Evolutionary conservation across 2,329 filamentous ascomycete species (phyloP).

Genomic region (Aureobasidium sp.): DNA sequence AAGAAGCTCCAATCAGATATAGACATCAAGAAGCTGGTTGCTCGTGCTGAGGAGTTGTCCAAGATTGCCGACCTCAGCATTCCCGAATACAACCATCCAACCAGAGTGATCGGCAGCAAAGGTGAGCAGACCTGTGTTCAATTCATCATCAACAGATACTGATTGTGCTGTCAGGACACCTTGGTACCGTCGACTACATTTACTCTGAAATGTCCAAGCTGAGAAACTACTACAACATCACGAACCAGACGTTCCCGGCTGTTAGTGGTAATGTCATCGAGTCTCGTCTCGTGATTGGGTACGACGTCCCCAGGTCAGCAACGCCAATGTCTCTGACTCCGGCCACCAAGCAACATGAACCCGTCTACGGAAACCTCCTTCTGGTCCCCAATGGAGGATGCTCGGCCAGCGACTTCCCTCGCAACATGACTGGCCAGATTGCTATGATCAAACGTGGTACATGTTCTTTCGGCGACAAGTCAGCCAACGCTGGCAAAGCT

Average conservation of each 20-base stretch:
- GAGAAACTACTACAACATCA: slow-evolving; percentile 52
- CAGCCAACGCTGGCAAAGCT: slow-evolving; percentile 55
- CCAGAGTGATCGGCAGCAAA: slow-evolving; percentile 59
- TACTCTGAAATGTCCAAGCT: slow-evolving; percentile 33
- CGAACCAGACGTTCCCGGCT: slow-evolving; percentile 35
- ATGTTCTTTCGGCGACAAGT: slow-evolving; percentile 66
- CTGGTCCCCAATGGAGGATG: slow-evolving; percentile 56
- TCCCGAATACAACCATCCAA: slow-evolving; percentile 58
- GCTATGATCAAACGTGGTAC: slow-evolving; percentile 61
- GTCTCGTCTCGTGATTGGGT: slow-evolving; percentile 41
- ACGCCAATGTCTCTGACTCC: slow-evolving; percentile 40
- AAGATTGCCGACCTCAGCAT: slow-evolving; percentile 51
- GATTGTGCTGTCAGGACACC: slow-evolving; percentile 11
- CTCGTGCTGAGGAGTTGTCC: slow-evolving; percentile 53
- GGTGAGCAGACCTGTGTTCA: slow-evolving; percentile 35
- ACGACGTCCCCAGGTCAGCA: slow-evolving; percentile 50
- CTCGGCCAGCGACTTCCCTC: slow-evolving; percentile 53
- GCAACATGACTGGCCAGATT: slow-evolving; percentile 51
- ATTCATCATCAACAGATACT: not conserved
- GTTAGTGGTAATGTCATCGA: slow-evolving; percentile 24
- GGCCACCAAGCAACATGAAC: slow-evolving; percentile 18
- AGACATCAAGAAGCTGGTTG: slow-evolving; percentile 45
- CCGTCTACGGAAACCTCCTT: slow-evolving; percentile 38
- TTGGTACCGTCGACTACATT: slow-evolving; percentile 24
- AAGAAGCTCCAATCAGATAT: slow-evolving; percentile 47